Evolutionary conservation across 306 rosid species (phyloP).

Genomic region (Lupinus albus): DNA sequence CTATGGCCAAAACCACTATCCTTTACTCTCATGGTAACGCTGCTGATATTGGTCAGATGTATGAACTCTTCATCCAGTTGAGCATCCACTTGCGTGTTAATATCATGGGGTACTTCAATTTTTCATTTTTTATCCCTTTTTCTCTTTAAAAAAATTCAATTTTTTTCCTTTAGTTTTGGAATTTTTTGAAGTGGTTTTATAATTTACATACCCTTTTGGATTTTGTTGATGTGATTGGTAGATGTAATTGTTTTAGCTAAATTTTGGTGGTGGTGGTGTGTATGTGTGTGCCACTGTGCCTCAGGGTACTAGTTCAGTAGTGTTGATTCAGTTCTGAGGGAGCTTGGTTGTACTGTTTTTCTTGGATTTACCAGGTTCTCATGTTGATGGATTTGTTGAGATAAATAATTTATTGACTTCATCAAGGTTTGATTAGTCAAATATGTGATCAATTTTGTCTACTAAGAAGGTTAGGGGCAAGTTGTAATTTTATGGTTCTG

Average conservation of each 20-base stretch:
- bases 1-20: conserved; percentile 74
- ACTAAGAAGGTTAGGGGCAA: not conserved
- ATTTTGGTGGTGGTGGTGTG: not conserved
- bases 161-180: too few relatives aligned
- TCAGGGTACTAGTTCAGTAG: conserved; percentile 12
- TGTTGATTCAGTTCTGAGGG: conserved; percentile 25
- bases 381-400: conserved; percentile 32
- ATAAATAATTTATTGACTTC: conserved; percentile 21
- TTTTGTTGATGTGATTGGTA: not conserved
- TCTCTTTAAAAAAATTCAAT: not conserved
- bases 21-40: conserved; percentile 92
- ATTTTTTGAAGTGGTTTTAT: not conserved
- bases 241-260: not conserved
- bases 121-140: not conserved
- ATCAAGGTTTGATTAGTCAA: conserved; percentile 28
- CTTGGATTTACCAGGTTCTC: conserved; percentile 30
- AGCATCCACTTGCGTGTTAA: conserved; percentile 78
- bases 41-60: conserved; percentile 88
- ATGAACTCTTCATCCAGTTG: conserved; percentile 76
- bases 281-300: not conserved
- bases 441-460: conserved; percentile 14
- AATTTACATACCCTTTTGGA: conserved; percentile 12
- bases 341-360: not conserved
- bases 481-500: conserved; percentile 12
- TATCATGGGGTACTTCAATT: conserved; percentile 66